Conservation (phyloP, 306 rosid genomes). For the Astragalus glycyphyllos region DNA sequence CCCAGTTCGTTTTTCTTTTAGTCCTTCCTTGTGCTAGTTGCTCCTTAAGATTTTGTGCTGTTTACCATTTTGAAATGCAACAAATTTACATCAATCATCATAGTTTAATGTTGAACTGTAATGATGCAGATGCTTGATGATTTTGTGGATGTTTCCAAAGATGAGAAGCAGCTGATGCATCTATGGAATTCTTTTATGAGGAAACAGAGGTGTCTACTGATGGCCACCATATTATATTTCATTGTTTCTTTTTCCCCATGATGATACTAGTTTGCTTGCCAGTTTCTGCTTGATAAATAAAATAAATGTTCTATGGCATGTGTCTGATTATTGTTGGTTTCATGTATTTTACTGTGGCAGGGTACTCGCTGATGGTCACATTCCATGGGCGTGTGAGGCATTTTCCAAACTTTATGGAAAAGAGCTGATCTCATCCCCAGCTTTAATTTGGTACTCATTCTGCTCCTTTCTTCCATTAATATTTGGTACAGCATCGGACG, state of each 20-base stretch:
- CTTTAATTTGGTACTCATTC: slow-evolving; percentile 76
- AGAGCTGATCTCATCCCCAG: slow-evolving; percentile 67
- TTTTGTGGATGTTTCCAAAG: slow-evolving; percentile 96
- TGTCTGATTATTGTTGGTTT: slow-evolving; percentile 34
- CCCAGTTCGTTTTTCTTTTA: slow-evolving; percentile 9
- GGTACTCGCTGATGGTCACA: slow-evolving; percentile 97
- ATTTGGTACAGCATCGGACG: not conserved
- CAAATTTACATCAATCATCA: not conserved
- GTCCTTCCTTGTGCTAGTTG: slow-evolving; percentile 26
- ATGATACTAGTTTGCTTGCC: slow-evolving; percentile 18
- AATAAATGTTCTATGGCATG: slow-evolving; percentile 11
- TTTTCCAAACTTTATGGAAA: slow-evolving; percentile 84
- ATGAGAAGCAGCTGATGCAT: slow-evolving; percentile 96
- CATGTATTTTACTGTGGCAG: slow-evolving; percentile 54
- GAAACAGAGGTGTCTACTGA: slow-evolving; percentile 75
- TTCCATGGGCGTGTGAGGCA: slow-evolving; percentile 98
- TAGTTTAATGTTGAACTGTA: slow-evolving; percentile 43
- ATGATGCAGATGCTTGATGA: slow-evolving; percentile 96
- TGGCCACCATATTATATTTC: slow-evolving; percentile 40
- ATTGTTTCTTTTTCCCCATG: slow-evolving; percentile 18
- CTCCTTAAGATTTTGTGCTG: slow-evolving; percentile 15
- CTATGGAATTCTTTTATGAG: slow-evolving; percentile 97
- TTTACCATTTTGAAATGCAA: slow-evolving; percentile 25
- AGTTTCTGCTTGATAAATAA: slow-evolving; percentile 31
- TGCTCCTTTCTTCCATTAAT: slow-evolving; percentile 23